phyloP scores from a whole-genome alignment of 2,329 filamentous ascomycete genomes.

The Penicillium freii region DNA sequence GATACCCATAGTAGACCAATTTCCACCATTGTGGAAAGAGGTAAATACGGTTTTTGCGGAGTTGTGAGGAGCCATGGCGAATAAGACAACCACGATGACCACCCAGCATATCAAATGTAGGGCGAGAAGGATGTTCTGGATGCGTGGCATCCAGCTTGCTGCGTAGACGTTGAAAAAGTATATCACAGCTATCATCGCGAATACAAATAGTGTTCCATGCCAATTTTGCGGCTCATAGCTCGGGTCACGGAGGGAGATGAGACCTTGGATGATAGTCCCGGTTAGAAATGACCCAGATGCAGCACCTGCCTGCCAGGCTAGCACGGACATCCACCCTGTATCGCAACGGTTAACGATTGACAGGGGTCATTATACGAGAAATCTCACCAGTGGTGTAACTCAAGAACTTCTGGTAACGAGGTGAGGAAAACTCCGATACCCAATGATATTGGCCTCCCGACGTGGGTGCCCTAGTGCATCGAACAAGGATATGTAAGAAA shows the following conservation, averaged over 20 bases:
- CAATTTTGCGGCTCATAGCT: constrained; percentile 45
- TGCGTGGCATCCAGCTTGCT: constrained; percentile 34
- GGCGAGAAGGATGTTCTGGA: constrained; percentile 40
- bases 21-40: constrained; percentile 38
- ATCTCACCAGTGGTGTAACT: constrained; percentile 54
- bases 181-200: constrained; percentile 46
- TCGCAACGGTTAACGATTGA: not conserved
- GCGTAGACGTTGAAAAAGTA: constrained; percentile 44
- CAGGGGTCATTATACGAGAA: not conserved
- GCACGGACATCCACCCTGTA: constrained; percentile 48
- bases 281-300: constrained; percentile 50
- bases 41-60: constrained; percentile 34
- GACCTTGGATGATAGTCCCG: constrained; percentile 49
- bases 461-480: not conserved
- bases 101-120: constrained; percentile 42
- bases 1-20: constrained; percentile 39
- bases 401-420: constrained; percentile 50
- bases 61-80: constrained; percentile 35
- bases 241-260: constrained; percentile 44
- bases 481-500: not conserved
- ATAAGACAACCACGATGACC: constrained; percentile 32
- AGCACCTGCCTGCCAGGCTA: constrained; percentile 52
- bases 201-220: constrained; percentile 52
- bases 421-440: constrained; percentile 55
- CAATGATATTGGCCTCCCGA: constrained; percentile 59